Evolutionary conservation across 768 basidiomycete genomes (phyloP).

Genomic region (Lenzites betulinus): DNA sequence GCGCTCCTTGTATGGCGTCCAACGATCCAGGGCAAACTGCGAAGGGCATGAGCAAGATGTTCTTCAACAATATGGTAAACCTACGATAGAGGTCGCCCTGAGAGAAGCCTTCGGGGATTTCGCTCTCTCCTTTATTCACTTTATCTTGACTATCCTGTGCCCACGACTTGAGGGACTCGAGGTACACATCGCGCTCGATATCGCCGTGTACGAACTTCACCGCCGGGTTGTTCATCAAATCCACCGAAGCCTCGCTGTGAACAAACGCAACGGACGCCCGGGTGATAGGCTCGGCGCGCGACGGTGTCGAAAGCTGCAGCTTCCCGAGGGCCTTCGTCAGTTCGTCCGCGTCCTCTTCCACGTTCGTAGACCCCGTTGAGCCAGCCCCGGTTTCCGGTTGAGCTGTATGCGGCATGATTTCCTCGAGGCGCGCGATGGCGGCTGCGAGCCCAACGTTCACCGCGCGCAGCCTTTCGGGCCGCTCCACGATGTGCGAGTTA

Average conservation of each 20-base stretch:
- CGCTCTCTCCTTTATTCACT: conserved; percentile 61
- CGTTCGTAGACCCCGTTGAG: background rate
- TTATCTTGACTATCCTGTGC: conserved; percentile 59
- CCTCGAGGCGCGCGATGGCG: conserved; percentile 71
- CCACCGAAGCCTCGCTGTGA: conserved; percentile 53
- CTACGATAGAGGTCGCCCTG: conserved; percentile 86
- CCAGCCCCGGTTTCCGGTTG: background rate
- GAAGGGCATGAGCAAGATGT: background rate
- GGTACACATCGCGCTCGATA: conserved; percentile 64
- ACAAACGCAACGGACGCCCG: conserved; percentile 45
- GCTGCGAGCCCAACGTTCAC: conserved; percentile 82
- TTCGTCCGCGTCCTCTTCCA: conserved; percentile 35
- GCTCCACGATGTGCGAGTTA: conserved; percentile 78
- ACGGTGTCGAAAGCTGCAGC: conserved; percentile 22
- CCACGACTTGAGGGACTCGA: conserved; percentile 64
- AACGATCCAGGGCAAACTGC: conserved; percentile 79
- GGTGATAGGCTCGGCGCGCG: background rate
- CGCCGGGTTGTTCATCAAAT: conserved; percentile 60
- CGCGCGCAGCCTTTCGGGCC: conserved; percentile 86
- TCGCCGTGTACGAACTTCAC: conserved; percentile 78
- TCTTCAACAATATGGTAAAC: conserved; percentile 29
- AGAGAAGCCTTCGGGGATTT: conserved; percentile 71
- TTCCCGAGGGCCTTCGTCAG: conserved; percentile 47
- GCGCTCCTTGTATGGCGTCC: conserved; percentile 76
- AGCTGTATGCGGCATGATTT: background rate